phyloP scores from a whole-genome alignment of 495 filamentous ascomycete species.

The Penicillium macrosclerotiorum region DNA sequence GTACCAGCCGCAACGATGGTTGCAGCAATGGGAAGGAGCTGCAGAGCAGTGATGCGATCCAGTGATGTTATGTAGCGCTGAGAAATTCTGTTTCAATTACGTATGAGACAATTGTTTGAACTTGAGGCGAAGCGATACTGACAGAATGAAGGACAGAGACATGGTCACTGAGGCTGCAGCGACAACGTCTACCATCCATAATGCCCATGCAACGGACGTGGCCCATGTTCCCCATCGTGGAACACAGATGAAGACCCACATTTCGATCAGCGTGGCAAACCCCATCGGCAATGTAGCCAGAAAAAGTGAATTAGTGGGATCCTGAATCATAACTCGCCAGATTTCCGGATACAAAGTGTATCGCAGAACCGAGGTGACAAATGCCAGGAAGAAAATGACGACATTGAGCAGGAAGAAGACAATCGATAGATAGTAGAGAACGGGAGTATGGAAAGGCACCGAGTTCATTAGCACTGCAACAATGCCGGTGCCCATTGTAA shows the following conservation, averaged over 20 bases:
- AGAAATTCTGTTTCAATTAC: constrained; percentile 24
- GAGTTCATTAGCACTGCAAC: constrained; percentile 43
- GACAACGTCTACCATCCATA: constrained; percentile 48
- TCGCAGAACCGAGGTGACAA: constrained; percentile 38
- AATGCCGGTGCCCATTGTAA: constrained; percentile 52
- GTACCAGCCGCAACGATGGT: constrained; percentile 46
- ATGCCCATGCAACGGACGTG: constrained; percentile 35
- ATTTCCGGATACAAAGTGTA: constrained; percentile 47
- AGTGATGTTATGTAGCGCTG: constrained; percentile 38
- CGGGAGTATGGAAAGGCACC: constrained; percentile 36
- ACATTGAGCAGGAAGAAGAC: constrained; percentile 46
- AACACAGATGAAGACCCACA: constrained; percentile 45
- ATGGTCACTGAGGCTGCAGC: constrained; percentile 37
- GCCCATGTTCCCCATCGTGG: constrained; percentile 40
- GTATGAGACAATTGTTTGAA: background rate
- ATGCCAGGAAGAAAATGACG: constrained; percentile 37
- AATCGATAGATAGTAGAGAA: constrained; percentile 39
- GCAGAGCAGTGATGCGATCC: constrained; percentile 43
- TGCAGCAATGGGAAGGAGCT: constrained; percentile 46
- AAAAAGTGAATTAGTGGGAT: constrained; percentile 46
- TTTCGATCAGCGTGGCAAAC: constrained; percentile 50
- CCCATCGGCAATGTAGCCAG: constrained; percentile 49
- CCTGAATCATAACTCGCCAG: constrained; percentile 45
- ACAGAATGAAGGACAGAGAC: constrained; percentile 45
- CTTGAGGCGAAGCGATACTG: background rate